phyloP scores from a whole-genome alignment of 2,329 filamentous ascomycete genomes.

The Hyphodiscus sp. region DNA sequence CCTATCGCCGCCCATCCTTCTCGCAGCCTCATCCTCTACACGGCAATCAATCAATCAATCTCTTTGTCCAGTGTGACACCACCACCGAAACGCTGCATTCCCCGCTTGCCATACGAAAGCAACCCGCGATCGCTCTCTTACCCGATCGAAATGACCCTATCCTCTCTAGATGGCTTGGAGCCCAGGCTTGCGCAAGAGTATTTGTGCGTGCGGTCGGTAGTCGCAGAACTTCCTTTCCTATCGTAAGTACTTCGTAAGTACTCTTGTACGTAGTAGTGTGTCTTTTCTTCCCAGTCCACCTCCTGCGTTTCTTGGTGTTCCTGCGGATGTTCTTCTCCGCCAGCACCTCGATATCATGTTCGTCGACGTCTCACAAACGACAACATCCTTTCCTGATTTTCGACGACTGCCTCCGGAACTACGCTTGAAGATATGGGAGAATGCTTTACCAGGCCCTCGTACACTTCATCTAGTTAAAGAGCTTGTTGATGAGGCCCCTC shows the following conservation, averaged over 20 bases:
- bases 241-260: background rate
- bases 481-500: background rate
- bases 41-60: background rate
- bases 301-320: background rate
- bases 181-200: background rate
- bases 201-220: background rate
- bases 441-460: background rate
- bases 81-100: background rate
- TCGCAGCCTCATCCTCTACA: background rate
- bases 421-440: conserved; percentile 1
- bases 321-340: background rate
- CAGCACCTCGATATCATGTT: background rate
- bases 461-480: background rate
- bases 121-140: too few species aligned
- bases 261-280: too few species aligned
- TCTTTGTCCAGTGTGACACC: background rate
- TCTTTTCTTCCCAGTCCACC: too few species aligned
- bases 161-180: background rate
- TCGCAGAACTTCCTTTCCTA: background rate
- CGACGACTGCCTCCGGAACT: conserved; percentile 1
- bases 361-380: background rate
- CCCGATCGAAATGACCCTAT: too few species aligned
- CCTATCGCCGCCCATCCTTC: background rate
- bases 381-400: background rate
- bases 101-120: background rate